phyloP scores from a whole-genome alignment of 345 rosid genomes.

The Boechera stricta region DNA sequence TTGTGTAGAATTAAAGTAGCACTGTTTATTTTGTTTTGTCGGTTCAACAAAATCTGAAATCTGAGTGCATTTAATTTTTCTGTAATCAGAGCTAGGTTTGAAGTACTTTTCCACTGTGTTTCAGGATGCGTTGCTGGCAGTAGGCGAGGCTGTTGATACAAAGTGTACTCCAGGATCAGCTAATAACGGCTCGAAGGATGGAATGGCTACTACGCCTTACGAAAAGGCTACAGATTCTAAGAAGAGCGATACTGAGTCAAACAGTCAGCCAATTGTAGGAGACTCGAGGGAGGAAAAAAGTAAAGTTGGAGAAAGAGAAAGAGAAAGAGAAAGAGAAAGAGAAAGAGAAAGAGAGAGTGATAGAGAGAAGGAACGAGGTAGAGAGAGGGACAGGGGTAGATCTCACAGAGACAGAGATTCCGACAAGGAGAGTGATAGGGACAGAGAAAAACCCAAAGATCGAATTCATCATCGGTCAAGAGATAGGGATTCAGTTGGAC shows the following conservation, averaged over 20 bases:
- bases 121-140: constrained; percentile 61
- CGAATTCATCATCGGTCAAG: constrained; percentile 68
- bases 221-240: constrained; percentile 66
- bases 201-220: constrained; percentile 45
- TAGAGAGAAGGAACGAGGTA: constrained; percentile 59
- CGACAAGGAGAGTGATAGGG: constrained; percentile 80
- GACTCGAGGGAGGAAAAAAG: constrained; percentile 61
- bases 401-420: constrained; percentile 78
- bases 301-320: constrained; percentile 57
- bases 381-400: constrained; percentile 69
- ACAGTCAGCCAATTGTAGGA: constrained; percentile 49
- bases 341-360: constrained; percentile 75
- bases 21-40: background rate
- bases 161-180: constrained; percentile 48
- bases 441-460: constrained; percentile 71
- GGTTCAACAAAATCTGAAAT: background rate
- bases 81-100: constrained; percentile 12
- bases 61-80: background rate
- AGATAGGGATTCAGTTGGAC: constrained; percentile 80
- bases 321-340: constrained; percentile 54
- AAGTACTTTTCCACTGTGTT: constrained; percentile 24
- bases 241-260: constrained; percentile 70
- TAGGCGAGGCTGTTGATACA: constrained; percentile 49
- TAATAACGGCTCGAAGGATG: constrained; percentile 59
- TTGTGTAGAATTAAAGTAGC: background rate